Conservation (phyloP, 345 rosid species). For the Eucalyptus globulus region DNA sequence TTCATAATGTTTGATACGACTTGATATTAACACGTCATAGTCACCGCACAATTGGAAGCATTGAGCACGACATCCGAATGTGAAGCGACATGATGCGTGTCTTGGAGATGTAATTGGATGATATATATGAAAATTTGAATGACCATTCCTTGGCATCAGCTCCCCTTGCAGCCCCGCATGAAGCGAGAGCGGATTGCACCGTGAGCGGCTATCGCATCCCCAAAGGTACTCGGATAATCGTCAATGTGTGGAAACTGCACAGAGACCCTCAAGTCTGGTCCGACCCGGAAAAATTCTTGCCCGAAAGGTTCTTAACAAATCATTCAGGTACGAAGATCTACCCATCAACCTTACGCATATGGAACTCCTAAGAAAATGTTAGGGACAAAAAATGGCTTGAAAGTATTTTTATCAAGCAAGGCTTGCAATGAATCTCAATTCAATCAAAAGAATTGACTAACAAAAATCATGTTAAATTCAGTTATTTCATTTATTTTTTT, state of each 20-base stretch:
- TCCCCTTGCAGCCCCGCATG: slow-evolving; percentile 15
- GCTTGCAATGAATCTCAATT: background rate
- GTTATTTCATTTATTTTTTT: background rate
- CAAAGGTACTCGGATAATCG: slow-evolving; percentile 12
- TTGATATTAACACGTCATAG: background rate
- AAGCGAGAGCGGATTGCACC: slow-evolving; percentile 17
- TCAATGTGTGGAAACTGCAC: slow-evolving; percentile 22
- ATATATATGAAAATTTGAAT: background rate
- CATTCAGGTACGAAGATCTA: background rate
- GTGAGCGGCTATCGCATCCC: slow-evolving; percentile 6
- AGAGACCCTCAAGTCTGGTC: slow-evolving; percentile 27
- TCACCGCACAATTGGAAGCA: background rate
- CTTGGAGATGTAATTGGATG: background rate
- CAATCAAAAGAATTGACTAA: background rate
- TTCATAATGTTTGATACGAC: background rate
- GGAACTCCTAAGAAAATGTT: background rate
- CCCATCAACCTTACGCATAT: background rate
- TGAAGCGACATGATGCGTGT: background rate
- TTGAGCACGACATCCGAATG: background rate
- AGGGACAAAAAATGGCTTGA: background rate
- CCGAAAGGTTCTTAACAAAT: slow-evolving; percentile 6
- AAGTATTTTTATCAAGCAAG: background rate
- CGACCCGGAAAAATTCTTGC: slow-evolving; percentile 2
- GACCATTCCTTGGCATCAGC: background rate
- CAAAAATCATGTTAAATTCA: background rate